Conservation (phyloP, 768 basidiomycete species). For the Myochromella boudieri region DNA sequence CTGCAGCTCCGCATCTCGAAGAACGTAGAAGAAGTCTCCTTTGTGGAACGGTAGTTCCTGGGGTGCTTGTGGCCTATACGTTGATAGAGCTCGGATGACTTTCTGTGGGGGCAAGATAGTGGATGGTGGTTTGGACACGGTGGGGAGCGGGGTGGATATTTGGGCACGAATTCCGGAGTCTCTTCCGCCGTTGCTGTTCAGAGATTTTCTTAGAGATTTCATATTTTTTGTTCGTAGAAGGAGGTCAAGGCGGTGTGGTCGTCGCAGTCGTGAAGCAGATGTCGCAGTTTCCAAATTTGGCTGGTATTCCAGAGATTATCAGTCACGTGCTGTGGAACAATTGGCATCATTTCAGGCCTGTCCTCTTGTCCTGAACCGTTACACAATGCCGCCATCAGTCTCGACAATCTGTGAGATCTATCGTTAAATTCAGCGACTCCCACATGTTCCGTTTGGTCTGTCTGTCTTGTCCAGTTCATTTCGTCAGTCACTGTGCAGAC, state of each 20-base stretch:
- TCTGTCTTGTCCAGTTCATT: not conserved
- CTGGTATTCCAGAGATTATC: conserved; percentile 21
- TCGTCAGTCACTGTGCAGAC: not conserved
- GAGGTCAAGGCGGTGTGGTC: conserved; percentile 18
- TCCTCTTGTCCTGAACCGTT: too few species aligned
- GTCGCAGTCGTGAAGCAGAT: conserved; percentile 28
- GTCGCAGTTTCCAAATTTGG: conserved; percentile 11
- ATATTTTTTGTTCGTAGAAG: conserved; percentile 39
- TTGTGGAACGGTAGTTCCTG: conserved; percentile 88
- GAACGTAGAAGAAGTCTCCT: conserved; percentile 98
- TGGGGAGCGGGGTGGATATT: conserved; percentile 70
- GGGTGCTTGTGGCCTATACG: conserved; percentile 68
- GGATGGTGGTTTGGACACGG: conserved; percentile 67
- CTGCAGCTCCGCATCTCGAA: conserved; percentile 62
- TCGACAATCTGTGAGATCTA: not conserved
- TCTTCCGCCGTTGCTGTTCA: conserved; percentile 63
- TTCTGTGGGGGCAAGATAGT: conserved; percentile 87
- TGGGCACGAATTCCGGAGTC: conserved; percentile 54
- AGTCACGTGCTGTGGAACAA: conserved; percentile 20
- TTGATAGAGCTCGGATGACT: conserved; percentile 82
- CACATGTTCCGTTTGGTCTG: not conserved
- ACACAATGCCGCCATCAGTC: conserved; percentile 5
- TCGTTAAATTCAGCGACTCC: too few species aligned
- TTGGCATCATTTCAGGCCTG: conserved; percentile 11
- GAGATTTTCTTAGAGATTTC: conserved; percentile 83